Percentiles rank a stretch among this genome's conserved stretches.
Evolutionary conservation across 2,329 filamentous ascomycete genomes (phyloP).

Genomic region (Trichoderma cornu-damae): DNA sequence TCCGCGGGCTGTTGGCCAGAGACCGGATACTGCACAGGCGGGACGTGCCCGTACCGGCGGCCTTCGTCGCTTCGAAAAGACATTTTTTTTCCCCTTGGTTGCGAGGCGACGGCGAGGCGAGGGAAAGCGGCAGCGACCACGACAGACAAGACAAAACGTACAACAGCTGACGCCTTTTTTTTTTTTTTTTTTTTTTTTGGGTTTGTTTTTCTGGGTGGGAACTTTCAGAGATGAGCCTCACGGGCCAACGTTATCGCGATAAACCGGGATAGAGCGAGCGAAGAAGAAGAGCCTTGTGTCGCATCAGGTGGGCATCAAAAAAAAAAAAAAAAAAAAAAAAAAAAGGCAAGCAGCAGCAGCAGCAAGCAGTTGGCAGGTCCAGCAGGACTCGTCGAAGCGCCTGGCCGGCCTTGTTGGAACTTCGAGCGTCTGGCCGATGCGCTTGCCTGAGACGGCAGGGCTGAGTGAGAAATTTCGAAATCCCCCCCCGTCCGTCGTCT

Average conservation of each 20-base stretch:
- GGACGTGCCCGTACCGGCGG: conserved; percentile 61
- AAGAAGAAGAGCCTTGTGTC: not conserved
- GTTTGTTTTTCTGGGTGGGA: no score
- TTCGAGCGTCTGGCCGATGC: no score
- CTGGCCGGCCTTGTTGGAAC: not conserved
- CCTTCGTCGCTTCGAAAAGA: conserved; percentile 60
- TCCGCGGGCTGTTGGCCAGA: conserved; percentile 36
- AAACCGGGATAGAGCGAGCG: not conserved
- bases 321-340: no score
- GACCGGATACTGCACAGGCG: conserved; percentile 59
- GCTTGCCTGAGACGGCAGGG: no score
- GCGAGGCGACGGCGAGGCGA: not conserved
- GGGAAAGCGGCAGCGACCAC: conserved; percentile 9
- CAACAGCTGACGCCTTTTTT: conserved; percentile 10
- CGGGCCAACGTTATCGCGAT: conserved; percentile 22
- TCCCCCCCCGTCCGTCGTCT: no score
- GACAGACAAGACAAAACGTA: not conserved
- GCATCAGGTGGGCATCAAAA: conserved; percentile 8
- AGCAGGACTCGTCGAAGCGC: not conserved
- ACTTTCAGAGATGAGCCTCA: conserved; percentile 19
- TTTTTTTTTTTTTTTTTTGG: no score
- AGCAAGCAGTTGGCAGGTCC: no score
- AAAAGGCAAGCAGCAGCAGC: not conserved
- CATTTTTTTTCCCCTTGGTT: conserved; percentile 47
- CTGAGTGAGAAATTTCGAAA: no score